A percentile compares a stretch with the other conserved stretches of the same genome.
These are phyloP conservation scores for Aureobasidium zeae DNA, from an alignment of 2,329 filamentous ascomycete species.

Conservation along the genomic window DNA sequence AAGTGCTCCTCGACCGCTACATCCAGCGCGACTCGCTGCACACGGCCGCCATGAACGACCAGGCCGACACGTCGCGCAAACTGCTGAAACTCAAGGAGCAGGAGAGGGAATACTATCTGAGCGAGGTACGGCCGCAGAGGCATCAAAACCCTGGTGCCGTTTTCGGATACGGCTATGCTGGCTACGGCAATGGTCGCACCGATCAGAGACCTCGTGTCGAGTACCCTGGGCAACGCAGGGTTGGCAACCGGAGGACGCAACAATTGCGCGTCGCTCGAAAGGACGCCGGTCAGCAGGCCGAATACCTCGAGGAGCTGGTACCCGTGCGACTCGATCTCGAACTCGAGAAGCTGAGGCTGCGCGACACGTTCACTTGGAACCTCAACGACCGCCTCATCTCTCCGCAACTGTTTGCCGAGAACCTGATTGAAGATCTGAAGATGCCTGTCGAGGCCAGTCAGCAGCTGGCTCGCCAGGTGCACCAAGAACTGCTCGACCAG, in stretches of 20 bases:
- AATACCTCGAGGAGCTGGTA: slow-evolving; percentile 83
- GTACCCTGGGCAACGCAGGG: slow-evolving; percentile 67
- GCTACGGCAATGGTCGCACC: slow-evolving; percentile 80
- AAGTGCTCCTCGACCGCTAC: slow-evolving; percentile 51
- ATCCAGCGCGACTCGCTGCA: slow-evolving; percentile 55
- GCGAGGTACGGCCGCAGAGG: slow-evolving; percentile 53
- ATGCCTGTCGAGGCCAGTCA: slow-evolving; percentile 61
- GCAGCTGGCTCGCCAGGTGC: slow-evolving; percentile 63
- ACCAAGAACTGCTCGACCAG: slow-evolving; percentile 83
- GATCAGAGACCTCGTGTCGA: slow-evolving; percentile 60
- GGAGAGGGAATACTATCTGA: slow-evolving; percentile 58
- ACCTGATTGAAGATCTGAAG: slow-evolving; percentile 75
- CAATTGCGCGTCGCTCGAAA: slow-evolving; percentile 66
- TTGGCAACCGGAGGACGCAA: slow-evolving; percentile 66
- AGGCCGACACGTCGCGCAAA: slow-evolving; percentile 32
- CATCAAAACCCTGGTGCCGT: slow-evolving; percentile 49
- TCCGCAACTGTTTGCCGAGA: slow-evolving; percentile 74
- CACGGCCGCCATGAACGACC: slow-evolving; percentile 44
- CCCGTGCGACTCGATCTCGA: slow-evolving; percentile 89
- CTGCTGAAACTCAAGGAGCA: slow-evolving; percentile 54
- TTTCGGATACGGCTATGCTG: slow-evolving; percentile 68
- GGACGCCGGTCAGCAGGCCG: slow-evolving; percentile 75
- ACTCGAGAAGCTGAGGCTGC: slow-evolving; percentile 87
- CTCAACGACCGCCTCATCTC: slow-evolving; percentile 78
- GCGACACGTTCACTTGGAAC: slow-evolving; percentile 98